Evolutionary conservation across 2,329 filamentous ascomycete species (phyloP), one percentile per base, ranked within the genome.

Genomic region (Penicillium capsulatum): DNA sequence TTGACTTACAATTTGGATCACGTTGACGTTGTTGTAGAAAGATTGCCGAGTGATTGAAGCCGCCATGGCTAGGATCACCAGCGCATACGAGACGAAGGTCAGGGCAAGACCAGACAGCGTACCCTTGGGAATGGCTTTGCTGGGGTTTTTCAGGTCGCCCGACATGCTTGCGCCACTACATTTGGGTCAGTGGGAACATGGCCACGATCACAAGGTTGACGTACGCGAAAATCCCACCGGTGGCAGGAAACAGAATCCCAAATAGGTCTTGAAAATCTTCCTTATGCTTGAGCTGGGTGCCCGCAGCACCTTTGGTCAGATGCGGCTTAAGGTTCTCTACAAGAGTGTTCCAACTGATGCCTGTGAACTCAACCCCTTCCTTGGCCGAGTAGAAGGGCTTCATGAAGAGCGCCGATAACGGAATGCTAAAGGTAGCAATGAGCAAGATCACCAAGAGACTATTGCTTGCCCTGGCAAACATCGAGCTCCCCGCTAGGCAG

Each of bases 91-190:
- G 38, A 84, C 60, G 51, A 94, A 86, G 0, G 88, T 94, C 16
- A 88, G 75, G 8, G 78, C 68, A 60, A 91, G 79, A 2, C 86
- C 86, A 66, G 80, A 85, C 1, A 94, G 67, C 0, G 88, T 94
- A n/a, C 88, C 88, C 46, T 79, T 83, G 0, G 88, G 88, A 37
- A 94, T 94, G 1, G 86, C 79, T 61, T 82, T 86, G 71, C 86
- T 91, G 0, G 88, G 88, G 47, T 88, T 83, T 46, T 78, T 84
- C 34, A 94, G 65, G 59, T 94, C 87, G 13, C 88, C 88, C 6
- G 87, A 94, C 88, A 94, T 94, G 52, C 86, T 91, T 5, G 88
- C 88, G 13, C 89, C 89, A 31, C 72, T 75, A 34, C 34, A 27
- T 16, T 6, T 30, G 5, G 15, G 35, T 54, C 33, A 45, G 48